Percentiles rank a stretch among this genome's conserved stretches.
These are phyloP conservation scores for Neopestalotiopsis rosae DNA, from an alignment of 2,329 filamentous ascomycete species.

Conservation along the genomic window DNA sequence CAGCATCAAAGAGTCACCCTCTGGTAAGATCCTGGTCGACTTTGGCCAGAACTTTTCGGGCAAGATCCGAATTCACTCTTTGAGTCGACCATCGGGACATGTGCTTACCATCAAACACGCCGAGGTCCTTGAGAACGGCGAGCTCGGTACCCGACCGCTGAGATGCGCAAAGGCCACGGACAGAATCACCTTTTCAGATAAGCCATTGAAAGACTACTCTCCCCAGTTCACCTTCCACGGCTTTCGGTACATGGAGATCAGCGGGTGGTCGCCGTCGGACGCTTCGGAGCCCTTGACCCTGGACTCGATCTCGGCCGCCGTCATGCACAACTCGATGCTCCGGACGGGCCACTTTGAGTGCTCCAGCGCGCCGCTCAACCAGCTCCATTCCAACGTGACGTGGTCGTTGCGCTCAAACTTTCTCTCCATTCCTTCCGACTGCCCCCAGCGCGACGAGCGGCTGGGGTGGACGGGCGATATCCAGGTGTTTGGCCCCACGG, in stretches of 20 bases:
- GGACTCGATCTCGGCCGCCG: slow-evolving; percentile 17
- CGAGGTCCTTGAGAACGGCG: slow-evolving; percentile 48
- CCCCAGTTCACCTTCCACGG: slow-evolving; percentile 50
- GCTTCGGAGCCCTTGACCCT: slow-evolving; percentile 1
- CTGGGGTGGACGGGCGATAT: slow-evolving; percentile 53
- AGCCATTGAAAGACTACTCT: slow-evolving; percentile 35
- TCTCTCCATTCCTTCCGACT: slow-evolving; percentile 57
- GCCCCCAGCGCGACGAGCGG: slow-evolving; percentile 49
- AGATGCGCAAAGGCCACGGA: slow-evolving; percentile 49
- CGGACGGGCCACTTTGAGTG: slow-evolving; percentile 54
- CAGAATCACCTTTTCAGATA: slow-evolving; percentile 37
- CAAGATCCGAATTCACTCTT: slow-evolving; percentile 41
- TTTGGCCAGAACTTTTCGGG: slow-evolving; percentile 66
- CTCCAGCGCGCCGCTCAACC: slow-evolving; percentile 55
- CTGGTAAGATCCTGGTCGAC: slow-evolving; percentile 54
- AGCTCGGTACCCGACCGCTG: slow-evolving; percentile 46
- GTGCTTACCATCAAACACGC: slow-evolving; percentile 42
- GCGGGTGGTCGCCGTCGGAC: slow-evolving; percentile 37
- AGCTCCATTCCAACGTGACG: slow-evolving; percentile 56
- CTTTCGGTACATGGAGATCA: slow-evolving; percentile 50
- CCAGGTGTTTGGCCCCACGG: slow-evolving; percentile 46
- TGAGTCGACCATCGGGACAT: slow-evolving; percentile 17
- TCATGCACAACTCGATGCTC: slow-evolving; percentile 29
- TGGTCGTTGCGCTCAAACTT: slow-evolving; percentile 65
- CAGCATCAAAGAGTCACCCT: slow-evolving; percentile 38